Evolutionary conservation across 306 rosid genomes (phyloP).

Genomic region (Rosa multiflora): DNA sequence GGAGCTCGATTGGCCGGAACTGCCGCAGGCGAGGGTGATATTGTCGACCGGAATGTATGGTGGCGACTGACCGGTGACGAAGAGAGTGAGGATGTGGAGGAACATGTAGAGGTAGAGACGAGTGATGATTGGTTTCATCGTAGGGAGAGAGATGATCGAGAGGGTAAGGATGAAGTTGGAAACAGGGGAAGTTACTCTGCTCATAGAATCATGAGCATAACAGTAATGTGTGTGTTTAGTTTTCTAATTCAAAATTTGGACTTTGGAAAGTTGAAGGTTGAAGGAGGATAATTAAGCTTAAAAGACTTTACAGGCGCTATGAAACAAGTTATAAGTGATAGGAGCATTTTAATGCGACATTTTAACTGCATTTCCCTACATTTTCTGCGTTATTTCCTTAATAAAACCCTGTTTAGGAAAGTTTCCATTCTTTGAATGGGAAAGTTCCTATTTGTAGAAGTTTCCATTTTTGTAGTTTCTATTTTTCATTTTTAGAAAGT

Average conservation of each 20-base stretch:
- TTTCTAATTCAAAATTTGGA: not conserved
- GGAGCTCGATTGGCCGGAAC: not conserved
- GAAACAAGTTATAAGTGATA: too few relatives aligned
- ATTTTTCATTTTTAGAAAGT: too few relatives aligned
- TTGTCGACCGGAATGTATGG: not conserved
- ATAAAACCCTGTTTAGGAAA: too few relatives aligned
- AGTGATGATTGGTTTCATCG: not conserved
- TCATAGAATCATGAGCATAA: not conserved
- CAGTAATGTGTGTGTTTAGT: not conserved
- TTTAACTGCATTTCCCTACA: too few relatives aligned
- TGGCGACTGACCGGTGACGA: not conserved
- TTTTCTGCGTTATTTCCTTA: too few relatives aligned
- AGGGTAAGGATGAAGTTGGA: not conserved
- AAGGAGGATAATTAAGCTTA: too few relatives aligned
- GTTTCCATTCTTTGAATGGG: too few relatives aligned
- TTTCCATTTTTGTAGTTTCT: too few relatives aligned
- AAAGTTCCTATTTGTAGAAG: too few relatives aligned
- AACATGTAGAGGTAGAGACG: not conserved
- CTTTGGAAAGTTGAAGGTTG: not conserved
- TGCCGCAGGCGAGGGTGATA: not conserved
- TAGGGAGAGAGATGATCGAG: not conserved
- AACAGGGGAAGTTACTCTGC: not conserved
- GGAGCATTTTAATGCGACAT: too few relatives aligned
- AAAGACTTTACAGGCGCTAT: too few relatives aligned
- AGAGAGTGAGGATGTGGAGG: not conserved